These are phyloP conservation scores for Moringa oleifera DNA, from an alignment of 345 rosid genomes.

Conservation along the genomic window DNA sequence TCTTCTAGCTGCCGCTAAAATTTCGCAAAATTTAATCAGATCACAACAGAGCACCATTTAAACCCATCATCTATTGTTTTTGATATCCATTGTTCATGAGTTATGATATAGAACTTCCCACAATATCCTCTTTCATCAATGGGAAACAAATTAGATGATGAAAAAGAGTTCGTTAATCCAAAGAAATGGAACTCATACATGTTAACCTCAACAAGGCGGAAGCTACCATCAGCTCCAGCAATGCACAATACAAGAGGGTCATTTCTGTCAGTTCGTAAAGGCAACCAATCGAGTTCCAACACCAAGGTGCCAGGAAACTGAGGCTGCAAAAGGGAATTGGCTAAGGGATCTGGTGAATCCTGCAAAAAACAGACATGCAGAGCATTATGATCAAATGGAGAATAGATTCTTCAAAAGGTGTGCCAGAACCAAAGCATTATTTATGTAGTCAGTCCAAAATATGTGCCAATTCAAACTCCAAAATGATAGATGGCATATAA, in stretches of 20 bases:
- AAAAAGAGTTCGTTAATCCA: conserved; percentile 7
- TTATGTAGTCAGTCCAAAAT: background rate
- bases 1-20: conserved; percentile 1
- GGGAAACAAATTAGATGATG: background rate
- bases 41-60: background rate
- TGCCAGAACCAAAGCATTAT: conserved; percentile 1
- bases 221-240: conserved; percentile 97
- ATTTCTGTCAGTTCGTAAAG: conserved; percentile 62
- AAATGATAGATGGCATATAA: background rate
- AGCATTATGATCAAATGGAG: conserved; percentile 9
- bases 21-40: conserved; percentile 6
- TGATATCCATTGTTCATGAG: background rate
- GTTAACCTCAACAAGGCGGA: conserved; percentile 80
- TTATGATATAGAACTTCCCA: too few species aligned
- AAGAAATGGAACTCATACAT: conserved; percentile 42
- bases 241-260: conserved; percentile 88
- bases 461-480: too few species aligned
- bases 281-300: conserved; percentile 95
- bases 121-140: background rate
- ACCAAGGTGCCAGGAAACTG: conserved; percentile 97
- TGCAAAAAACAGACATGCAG: conserved; percentile 28
- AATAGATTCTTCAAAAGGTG: background rate
- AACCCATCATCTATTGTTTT: conserved; percentile 4
- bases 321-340: conserved; percentile 92
- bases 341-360: conserved; percentile 94